A percentile compares a stretch with the other conserved stretches of the same genome.
Evolutionary conservation across 2,329 filamentous ascomycete genomes (phyloP).

Genomic region (Parascedosporium putredinis): DNA sequence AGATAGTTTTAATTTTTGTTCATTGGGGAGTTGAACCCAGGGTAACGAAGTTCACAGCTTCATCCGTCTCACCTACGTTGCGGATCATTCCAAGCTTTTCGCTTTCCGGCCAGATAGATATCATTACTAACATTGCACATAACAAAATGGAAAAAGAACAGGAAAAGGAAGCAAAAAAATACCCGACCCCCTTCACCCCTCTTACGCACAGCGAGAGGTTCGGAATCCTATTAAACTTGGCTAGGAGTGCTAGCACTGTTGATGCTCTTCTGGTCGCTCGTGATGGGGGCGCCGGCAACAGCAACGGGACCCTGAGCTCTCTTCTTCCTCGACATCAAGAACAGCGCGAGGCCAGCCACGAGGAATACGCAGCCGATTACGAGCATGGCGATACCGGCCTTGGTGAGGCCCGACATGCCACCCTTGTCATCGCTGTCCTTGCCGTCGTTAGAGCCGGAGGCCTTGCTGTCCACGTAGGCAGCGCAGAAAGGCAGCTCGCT

Average conservation of each 20-base stretch:
- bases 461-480: constrained; percentile 16
- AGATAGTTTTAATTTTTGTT: no score
- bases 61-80: no score
- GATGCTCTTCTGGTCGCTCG: constrained; percentile 1
- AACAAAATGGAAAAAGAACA: no score
- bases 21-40: no score
- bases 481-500: constrained; percentile 21
- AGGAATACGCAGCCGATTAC: constrained; percentile 19
- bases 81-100: no score
- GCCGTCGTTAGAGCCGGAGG: constrained; percentile 6
- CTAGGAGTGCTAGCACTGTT: not conserved
- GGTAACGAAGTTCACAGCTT: no score
- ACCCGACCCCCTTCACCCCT: no score
- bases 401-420: constrained; percentile 22
- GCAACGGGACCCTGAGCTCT: constrained; percentile 6
- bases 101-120: no score
- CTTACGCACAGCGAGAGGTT: not conserved
- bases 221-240: not conserved
- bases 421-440: no score
- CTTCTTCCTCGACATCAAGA: constrained; percentile 16
- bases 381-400: constrained; percentile 22
- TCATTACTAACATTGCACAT: no score
- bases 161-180: no score
- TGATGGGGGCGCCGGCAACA: not conserved
- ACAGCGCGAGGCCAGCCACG: constrained; percentile 11